Evolutionary conservation across 768 basidiomycete species (phyloP).

Genomic region (Collybiopsis confluens): DNA sequence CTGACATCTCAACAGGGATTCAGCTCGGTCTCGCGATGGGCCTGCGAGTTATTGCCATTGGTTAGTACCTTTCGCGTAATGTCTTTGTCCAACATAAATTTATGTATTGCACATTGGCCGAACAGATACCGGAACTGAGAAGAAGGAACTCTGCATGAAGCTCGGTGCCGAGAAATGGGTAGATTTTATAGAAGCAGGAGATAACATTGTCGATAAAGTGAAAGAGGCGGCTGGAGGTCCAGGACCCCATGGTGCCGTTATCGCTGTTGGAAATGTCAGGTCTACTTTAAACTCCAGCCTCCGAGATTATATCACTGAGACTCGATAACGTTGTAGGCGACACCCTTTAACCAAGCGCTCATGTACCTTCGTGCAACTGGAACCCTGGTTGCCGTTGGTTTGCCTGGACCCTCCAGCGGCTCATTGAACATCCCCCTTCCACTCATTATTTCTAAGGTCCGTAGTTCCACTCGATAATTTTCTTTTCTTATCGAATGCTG

Average conservation of each 20-base stretch:
- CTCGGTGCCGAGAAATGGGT: slow-evolving; percentile 58
- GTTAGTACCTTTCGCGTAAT: slow-evolving; percentile 17
- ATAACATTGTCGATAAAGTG: slow-evolving; percentile 48
- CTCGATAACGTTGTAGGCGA: not conserved
- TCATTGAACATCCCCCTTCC: slow-evolving; percentile 49
- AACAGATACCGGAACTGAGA: slow-evolving; percentile 53
- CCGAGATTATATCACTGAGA: not conserved
- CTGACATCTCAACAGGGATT: slow-evolving; percentile 36
- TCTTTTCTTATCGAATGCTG: not conserved
- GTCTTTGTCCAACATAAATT: too few relatives aligned
- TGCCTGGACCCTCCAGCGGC: slow-evolving; percentile 37
- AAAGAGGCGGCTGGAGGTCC: slow-evolving; percentile 43
- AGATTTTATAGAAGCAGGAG: slow-evolving; percentile 49
- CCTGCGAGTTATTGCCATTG: slow-evolving; percentile 55
- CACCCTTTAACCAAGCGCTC: slow-evolving; percentile 45
- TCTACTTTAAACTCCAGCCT: not conserved
- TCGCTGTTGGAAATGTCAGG: slow-evolving; percentile 47
- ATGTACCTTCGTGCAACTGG: slow-evolving; percentile 69
- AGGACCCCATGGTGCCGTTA: slow-evolving; percentile 67
- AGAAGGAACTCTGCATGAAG: slow-evolving; percentile 46
- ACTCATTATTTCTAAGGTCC: slow-evolving; percentile 27
- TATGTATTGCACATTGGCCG: too few relatives aligned
- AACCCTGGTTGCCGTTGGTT: slow-evolving; percentile 68
- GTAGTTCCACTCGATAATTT: too few relatives aligned
- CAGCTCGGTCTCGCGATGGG: slow-evolving; percentile 80